Evolutionary conservation across 1,139 yeast species (phyloP).

Genomic region (Saccharomyces hybrid): DNA sequence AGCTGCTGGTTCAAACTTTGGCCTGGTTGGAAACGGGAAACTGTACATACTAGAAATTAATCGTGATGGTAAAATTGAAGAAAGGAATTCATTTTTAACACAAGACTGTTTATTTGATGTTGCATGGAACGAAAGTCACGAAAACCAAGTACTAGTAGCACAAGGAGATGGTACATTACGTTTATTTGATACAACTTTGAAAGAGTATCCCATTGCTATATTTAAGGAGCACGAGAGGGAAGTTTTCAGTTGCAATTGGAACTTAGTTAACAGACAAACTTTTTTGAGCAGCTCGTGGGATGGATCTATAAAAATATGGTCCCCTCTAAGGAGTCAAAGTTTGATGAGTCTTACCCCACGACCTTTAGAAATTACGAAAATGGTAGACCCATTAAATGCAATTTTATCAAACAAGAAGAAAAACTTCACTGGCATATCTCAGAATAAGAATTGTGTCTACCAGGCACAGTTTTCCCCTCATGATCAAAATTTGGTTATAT

Average conservation of each 20-base stretch:
- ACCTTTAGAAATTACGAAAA: conserved; percentile 17
- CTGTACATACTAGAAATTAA: conserved; percentile 62
- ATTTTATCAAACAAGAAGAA: conserved; percentile 6
- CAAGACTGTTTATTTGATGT: conserved; percentile 88
- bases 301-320: conserved; percentile 71
- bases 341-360: conserved; percentile 48
- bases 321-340: conserved; percentile 54
- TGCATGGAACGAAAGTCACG: conserved; percentile 87
- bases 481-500: conserved; percentile 59
- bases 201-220: conserved; percentile 65
- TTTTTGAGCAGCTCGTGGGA: conserved; percentile 89
- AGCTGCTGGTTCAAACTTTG: conserved; percentile 86
- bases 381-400: conserved; percentile 7
- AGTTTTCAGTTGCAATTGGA: conserved; percentile 87
- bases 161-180: conserved; percentile 88
- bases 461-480: conserved; percentile 83
- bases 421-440: conserved; percentile 10
- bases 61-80: conserved; percentile 51
- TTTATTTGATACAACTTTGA: conserved; percentile 65
- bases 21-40: conserved; percentile 89
- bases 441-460: conserved; percentile 53
- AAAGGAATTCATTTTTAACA: conserved; percentile 65
- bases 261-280: conserved; percentile 61
- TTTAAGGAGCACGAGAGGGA: conserved; percentile 77
- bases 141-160: conserved; percentile 73